Evolutionary conservation across 2,329 filamentous ascomycete genomes (phyloP).

Genomic region (Fusarium falciforme): DNA sequence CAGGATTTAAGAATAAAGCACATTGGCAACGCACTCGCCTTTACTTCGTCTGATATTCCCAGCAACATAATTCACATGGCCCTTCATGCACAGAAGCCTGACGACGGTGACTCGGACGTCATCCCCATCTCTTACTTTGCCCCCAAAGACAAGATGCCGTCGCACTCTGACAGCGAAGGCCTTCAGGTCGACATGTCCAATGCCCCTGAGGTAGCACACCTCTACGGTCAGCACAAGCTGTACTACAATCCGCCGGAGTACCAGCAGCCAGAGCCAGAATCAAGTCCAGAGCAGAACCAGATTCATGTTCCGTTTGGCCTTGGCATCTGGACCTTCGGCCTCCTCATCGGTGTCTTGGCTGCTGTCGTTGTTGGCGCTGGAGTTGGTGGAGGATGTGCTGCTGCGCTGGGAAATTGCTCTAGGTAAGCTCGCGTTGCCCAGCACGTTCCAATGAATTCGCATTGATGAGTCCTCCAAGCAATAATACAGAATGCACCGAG

Average conservation of each 20-base stretch:
- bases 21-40: background rate
- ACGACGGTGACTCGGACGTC: background rate
- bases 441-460: background rate
- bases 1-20: background rate
- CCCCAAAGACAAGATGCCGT: background rate
- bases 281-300: background rate
- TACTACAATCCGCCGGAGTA: background rate
- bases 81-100: background rate
- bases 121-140: background rate
- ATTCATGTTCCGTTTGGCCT: background rate
- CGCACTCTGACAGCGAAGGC: background rate
- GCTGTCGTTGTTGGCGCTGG: background rate
- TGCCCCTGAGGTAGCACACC: background rate
- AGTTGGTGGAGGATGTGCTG: conserved; percentile 1
- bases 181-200: background rate
- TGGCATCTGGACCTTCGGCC: background rate
- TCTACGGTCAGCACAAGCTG: background rate
- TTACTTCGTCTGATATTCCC: background rate
- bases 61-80: background rate
- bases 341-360: background rate
- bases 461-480: background rate
- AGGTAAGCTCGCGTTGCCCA: background rate
- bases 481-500: background rate
- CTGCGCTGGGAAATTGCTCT: background rate
- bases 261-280: background rate